phyloP scores from a whole-genome alignment of 768 basidiomycete genomes.

The Trametes maxima region DNA sequence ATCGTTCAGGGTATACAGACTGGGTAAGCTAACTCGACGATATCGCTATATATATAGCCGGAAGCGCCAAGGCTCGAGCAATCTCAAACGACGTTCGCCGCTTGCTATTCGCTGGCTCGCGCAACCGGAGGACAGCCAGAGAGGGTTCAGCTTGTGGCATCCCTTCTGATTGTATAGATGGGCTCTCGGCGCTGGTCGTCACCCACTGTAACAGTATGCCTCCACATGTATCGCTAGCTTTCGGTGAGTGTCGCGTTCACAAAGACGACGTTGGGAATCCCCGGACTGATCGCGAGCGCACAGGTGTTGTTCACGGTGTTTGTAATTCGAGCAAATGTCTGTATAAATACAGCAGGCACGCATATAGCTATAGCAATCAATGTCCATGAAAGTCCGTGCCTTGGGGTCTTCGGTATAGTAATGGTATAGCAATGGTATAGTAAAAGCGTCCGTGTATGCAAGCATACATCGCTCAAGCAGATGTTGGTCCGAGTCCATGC shows the following conservation, averaged over 20 bases:
- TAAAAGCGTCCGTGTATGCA: no score
- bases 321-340: neutral
- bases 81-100: neutral
- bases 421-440: no score
- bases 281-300: neutral
- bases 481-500: no score
- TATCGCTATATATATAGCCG: neutral
- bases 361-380: neutral
- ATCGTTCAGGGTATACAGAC: no score
- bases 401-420: no score
- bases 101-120: neutral
- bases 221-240: constrained; percentile 10
- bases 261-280: neutral
- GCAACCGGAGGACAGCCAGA: neutral
- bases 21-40: no score
- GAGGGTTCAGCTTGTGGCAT: constrained; percentile 18
- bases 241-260: neutral
- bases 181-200: neutral
- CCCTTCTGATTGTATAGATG: constrained; percentile 7
- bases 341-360: neutral
- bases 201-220: neutral
- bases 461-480: no score
- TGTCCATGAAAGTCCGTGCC: no score
- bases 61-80: neutral
- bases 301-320: neutral